A percentile compares a stretch with the other conserved stretches of the same genome.
These are phyloP conservation scores for Trichomonas tenax DNA, from an alignment of 208 protist genomes.

Conservation along the genomic window DNA sequence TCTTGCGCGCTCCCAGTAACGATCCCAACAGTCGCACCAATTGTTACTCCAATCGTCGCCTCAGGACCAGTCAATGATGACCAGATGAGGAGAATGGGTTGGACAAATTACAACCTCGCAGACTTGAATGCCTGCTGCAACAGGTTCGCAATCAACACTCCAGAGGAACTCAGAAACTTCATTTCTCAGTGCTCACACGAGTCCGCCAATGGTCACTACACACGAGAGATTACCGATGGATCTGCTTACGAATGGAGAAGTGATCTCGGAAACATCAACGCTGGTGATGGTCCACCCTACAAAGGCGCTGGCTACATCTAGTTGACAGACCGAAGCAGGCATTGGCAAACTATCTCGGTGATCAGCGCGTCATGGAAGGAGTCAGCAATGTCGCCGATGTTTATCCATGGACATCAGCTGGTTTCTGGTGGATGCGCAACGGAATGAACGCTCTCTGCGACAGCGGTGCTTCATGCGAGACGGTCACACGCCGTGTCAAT, in stretches of 20 bases:
- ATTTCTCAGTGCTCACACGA: constrained; percentile 17
- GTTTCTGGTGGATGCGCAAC: neutral
- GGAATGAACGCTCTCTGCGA: constrained; percentile 5
- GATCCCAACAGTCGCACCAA: neutral
- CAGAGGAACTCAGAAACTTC: neutral
- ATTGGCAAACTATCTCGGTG: neutral
- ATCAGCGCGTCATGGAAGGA: neutral
- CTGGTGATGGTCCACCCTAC: constrained; percentile 17
- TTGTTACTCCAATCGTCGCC: neutral
- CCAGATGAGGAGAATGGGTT: neutral
- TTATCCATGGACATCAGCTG: constrained; percentile 22
- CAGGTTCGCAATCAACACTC: neutral
- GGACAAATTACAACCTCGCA: neutral
- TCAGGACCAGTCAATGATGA: neutral
- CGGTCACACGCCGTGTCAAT: constrained; percentile 7
- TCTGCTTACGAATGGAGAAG: neutral
- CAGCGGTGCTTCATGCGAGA: neutral
- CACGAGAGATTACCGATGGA: neutral
- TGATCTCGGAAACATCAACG: neutral
- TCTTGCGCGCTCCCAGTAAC: neutral
- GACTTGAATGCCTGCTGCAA: neutral
- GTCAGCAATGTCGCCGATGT: neutral
- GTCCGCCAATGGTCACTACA: neutral
- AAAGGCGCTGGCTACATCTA: constrained; percentile 23
- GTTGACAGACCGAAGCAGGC: neutral